Percentiles rank a stretch among this genome's conserved stretches.
phyloP scores from a whole-genome alignment of 2,329 filamentous ascomycete genomes.

The Fusarium staphyleae region DNA sequence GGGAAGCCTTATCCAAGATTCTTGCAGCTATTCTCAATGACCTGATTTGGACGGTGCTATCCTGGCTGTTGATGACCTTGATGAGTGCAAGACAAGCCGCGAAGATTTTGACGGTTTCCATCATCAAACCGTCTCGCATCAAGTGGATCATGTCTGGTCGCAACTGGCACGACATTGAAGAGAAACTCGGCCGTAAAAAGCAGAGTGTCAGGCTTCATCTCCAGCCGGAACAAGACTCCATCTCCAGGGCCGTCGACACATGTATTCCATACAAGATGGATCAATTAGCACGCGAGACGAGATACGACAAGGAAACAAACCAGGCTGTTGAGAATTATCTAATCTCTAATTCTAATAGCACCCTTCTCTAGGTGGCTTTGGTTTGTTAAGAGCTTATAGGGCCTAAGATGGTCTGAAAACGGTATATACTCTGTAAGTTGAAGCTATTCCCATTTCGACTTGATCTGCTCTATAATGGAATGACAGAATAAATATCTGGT shows the following conservation, averaged over 20 bases:
- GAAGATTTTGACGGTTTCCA: constrained; percentile 46
- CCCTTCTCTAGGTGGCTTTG: constrained; percentile 42
- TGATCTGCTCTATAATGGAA: constrained; percentile 47
- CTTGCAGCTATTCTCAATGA: constrained; percentile 51
- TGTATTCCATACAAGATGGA: constrained; percentile 49
- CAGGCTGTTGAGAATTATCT: constrained; percentile 29
- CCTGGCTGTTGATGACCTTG: constrained; percentile 55
- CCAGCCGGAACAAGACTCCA: constrained; percentile 47
- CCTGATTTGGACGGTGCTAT: constrained; percentile 37
- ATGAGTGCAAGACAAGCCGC: constrained; percentile 52
- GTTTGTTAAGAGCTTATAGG: constrained; percentile 32
- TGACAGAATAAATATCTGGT: constrained; percentile 46
- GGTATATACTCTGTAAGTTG: constrained; percentile 28
- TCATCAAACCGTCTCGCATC: constrained; percentile 42
- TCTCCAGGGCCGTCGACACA: constrained; percentile 44
- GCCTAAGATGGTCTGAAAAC: neutral
- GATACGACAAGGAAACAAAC: constrained; percentile 11
- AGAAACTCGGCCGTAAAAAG: constrained; percentile 34
- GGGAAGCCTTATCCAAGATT: constrained; percentile 42
- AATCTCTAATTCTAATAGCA: constrained; percentile 45
- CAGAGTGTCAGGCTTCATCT: constrained; percentile 43
- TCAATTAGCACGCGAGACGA: constrained; percentile 32
- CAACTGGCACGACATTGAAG: constrained; percentile 45
- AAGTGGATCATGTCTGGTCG: constrained; percentile 56
- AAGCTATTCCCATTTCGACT: constrained; percentile 46